Percentiles rank a stretch among this genome's conserved stretches.
Conservation (phyloP, 306 rosid genomes). For the Medicago ruthenica region DNA sequence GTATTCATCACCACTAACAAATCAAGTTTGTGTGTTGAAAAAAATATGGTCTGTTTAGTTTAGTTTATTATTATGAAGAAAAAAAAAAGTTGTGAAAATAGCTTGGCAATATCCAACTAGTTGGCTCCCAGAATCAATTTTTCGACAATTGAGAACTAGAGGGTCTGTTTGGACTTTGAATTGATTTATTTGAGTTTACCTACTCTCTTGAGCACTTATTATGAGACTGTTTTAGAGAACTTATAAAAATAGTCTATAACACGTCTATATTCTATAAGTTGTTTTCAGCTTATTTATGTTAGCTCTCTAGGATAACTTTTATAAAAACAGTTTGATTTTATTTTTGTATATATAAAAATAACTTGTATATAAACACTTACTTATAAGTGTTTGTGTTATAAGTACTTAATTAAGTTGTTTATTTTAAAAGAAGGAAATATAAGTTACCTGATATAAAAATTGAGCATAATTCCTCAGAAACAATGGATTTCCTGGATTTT, state of each 20-base stretch:
- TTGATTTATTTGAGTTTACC: no score
- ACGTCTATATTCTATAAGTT: background rate
- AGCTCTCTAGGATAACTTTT: background rate
- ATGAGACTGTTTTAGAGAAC: no score
- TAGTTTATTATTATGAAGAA: no score
- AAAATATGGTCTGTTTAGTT: no score
- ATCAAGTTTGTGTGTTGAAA: background rate
- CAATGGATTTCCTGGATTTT: conserved; percentile 82
- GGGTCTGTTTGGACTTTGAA: no score
- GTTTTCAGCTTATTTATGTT: background rate
- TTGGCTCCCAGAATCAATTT: no score
- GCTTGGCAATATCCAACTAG: no score
- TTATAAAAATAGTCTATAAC: background rate
- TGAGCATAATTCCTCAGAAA: conserved; percentile 85
- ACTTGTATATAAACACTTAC: no score
- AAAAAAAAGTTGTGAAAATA: no score
- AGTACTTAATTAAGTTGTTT: background rate
- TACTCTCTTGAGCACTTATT: no score
- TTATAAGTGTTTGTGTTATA: background rate
- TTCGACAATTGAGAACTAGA: no score
- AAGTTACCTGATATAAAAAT: conserved; percentile 64
- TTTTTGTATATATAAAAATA: no score
- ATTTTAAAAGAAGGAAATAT: background rate
- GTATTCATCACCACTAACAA: conserved; percentile 9
- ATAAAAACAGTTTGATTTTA: background rate